These are phyloP conservation scores for Colletotrichum scovillei DNA, from an alignment of 2,329 filamentous ascomycete genomes.

Conservation along the genomic window DNA sequence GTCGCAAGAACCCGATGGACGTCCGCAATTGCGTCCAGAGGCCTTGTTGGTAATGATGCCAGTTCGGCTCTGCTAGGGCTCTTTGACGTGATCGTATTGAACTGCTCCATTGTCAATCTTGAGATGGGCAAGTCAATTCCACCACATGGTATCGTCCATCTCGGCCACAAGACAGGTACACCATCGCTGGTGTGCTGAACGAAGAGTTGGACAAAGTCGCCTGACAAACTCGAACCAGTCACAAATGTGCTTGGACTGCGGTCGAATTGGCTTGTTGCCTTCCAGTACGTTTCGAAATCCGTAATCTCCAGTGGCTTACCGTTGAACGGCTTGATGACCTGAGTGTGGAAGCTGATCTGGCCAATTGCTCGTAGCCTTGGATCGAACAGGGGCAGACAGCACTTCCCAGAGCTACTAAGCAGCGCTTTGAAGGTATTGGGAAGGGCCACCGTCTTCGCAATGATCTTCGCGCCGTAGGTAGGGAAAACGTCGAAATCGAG, in stretches of 20 bases:
- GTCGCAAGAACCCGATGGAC: slow-evolving; percentile 79
- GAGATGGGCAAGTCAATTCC: slow-evolving; percentile 86
- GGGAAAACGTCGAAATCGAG: slow-evolving; percentile 98
- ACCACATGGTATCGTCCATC: slow-evolving; percentile 81
- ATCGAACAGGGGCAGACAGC: slow-evolving; percentile 91
- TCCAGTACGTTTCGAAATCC: slow-evolving; percentile 99
- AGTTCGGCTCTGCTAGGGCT: slow-evolving; percentile 57
- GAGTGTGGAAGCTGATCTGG: slow-evolving; percentile 92
- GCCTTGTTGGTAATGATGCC: slow-evolving; percentile 55
- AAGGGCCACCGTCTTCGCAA: slow-evolving; percentile 93
- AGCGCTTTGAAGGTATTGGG: slow-evolving; percentile 85
- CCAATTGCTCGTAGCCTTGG: slow-evolving; percentile 91
- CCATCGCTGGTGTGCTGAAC: slow-evolving; percentile 92
- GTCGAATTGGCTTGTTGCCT: slow-evolving; percentile 93
- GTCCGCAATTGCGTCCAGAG: slow-evolving; percentile 67
- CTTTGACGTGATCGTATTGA: slow-evolving; percentile 63
- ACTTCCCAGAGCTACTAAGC: slow-evolving; percentile 80
- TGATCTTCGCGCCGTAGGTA: slow-evolving; percentile 96
- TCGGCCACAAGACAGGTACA: slow-evolving; percentile 87
- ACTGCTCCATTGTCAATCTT: slow-evolving; percentile 80
- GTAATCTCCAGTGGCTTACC: slow-evolving; percentile 95
- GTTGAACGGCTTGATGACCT: slow-evolving; percentile 96
- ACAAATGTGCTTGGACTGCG: slow-evolving; percentile 87
- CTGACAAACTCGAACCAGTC: slow-evolving; percentile 93
- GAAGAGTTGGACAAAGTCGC: slow-evolving; percentile 93